Evolutionary conservation across 768 basidiomycete genomes (phyloP).

Genomic region (Psilocybe cubensis): DNA sequence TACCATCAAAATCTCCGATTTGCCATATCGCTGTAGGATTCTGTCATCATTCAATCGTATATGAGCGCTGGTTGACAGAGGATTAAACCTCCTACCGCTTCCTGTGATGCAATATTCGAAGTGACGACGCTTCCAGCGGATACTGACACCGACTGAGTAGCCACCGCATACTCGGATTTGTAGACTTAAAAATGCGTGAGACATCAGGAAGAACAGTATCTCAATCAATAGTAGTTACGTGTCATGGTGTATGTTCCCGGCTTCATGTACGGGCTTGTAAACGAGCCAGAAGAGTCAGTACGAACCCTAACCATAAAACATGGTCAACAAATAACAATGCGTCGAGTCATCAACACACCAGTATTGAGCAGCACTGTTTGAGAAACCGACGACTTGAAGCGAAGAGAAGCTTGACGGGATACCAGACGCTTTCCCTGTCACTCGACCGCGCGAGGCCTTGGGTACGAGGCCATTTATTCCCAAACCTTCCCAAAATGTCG

Average conservation of each 20-base stretch:
- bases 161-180: conserved; percentile 37
- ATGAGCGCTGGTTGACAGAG: not conserved
- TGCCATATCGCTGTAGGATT: conserved; percentile 35
- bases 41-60: conserved; percentile 12
- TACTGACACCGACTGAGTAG: conserved; percentile 27
- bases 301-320: conserved; percentile 25
- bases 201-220: not conserved
- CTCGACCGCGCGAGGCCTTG: conserved; percentile 27
- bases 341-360: conserved; percentile 23
- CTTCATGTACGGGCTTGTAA: conserved; percentile 44
- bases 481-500: conserved; percentile 34
- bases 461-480: conserved; percentile 26
- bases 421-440: conserved; percentile 34
- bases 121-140: conserved; percentile 27
- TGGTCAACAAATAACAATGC: not conserved
- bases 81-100: conserved; percentile 25
- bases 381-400: conserved; percentile 29
- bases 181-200: conserved; percentile 31
- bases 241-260: conserved; percentile 49
- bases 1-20: conserved; percentile 41
- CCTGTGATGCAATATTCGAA: conserved; percentile 34
- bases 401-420: conserved; percentile 28
- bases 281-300: conserved; percentile 31
- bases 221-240: conserved; percentile 20
- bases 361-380: conserved; percentile 33